Evolutionary conservation across 345 rosid genomes (phyloP).

Genomic region (Eucalyptus sp.): DNA sequence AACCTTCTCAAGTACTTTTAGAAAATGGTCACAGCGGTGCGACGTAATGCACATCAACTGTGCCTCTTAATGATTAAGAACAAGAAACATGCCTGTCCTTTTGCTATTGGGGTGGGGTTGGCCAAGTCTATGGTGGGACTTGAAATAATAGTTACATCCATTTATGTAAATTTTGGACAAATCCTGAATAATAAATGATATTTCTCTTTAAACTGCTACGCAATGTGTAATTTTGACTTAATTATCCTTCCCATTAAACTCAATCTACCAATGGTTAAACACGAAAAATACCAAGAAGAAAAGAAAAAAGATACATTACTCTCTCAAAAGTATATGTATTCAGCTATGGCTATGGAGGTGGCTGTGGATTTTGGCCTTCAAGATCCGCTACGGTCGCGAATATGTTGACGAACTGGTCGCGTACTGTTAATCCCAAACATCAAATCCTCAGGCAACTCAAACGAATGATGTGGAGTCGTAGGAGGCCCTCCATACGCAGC

Average conservation of each 20-base stretch:
- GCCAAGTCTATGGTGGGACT: neutral
- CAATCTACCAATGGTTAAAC: neutral
- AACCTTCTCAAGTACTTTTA: no score
- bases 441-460: neutral
- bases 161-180: no score
- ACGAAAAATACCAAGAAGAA: neutral
- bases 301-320: neutral
- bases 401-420: neutral
- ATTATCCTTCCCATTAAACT: neutral
- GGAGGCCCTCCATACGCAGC: neutral
- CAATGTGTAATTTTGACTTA: neutral
- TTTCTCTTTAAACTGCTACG: neutral
- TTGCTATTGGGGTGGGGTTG: neutral
- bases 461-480: neutral
- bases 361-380: neutral
- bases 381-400: neutral
- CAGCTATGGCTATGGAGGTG: neutral
- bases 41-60: no score
- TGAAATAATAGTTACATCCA: neutral
- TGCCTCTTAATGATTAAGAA: no score
- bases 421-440: neutral
- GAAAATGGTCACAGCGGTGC: no score
- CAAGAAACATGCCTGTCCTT: neutral
- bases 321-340: neutral
- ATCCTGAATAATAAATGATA: neutral